These are phyloP conservation scores for Citrullus colocynthis DNA, from an alignment of 306 rosid genomes.

Conservation along the genomic window DNA sequence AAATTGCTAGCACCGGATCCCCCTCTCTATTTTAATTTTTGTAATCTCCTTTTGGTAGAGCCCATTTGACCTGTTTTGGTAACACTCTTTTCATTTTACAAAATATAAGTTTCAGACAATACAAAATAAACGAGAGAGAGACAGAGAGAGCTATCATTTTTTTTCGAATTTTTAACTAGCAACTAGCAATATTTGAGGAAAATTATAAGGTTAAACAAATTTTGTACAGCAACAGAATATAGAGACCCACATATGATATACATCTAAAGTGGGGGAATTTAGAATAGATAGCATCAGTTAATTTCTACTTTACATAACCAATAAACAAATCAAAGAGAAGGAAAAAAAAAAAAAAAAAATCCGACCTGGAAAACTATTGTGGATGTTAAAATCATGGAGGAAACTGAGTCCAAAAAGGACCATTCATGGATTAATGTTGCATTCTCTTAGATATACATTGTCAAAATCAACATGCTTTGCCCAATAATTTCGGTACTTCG, in stretches of 20 bases:
- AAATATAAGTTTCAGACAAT: neutral
- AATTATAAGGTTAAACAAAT: neutral
- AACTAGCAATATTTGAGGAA: neutral
- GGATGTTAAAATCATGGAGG: slow-evolving; percentile 1
- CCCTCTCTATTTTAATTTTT: neutral
- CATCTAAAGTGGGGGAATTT: neutral
- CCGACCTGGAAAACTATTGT: slow-evolving; percentile 10
- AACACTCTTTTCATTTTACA: neutral
- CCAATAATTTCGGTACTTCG: slow-evolving; percentile 53
- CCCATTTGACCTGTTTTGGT: neutral
- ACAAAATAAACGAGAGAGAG: neutral
- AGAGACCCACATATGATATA: neutral
- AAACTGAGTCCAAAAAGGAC: neutral
- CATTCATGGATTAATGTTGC: slow-evolving; percentile 52
- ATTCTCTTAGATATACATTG: slow-evolving; percentile 42
- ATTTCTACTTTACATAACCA: slow-evolving; percentile 5
- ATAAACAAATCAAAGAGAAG: neutral
- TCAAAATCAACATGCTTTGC: slow-evolving; percentile 38
- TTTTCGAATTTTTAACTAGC: neutral
- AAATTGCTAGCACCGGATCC: neutral
- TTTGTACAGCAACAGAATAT: neutral
- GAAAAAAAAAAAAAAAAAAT: neutral
- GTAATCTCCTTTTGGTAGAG: no score
- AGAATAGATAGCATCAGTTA: neutral
- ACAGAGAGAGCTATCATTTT: neutral